These are phyloP conservation scores for Aspergillus diversus DNA, from an alignment of 495 filamentous ascomycete genomes.

Conservation along the genomic window DNA sequence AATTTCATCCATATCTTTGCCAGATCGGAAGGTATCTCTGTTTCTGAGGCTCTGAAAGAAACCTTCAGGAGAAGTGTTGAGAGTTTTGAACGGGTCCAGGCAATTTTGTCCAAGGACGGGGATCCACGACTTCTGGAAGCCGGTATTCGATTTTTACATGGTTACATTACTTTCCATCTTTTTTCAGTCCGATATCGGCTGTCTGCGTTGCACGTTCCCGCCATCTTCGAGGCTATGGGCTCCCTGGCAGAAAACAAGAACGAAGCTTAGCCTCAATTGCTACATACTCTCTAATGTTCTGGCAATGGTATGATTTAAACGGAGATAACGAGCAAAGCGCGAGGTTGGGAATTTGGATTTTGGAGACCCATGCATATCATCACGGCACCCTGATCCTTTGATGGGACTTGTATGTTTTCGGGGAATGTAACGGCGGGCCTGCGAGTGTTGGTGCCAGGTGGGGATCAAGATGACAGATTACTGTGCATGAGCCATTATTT, in stretches of 20 bases:
- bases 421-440: too few relatives aligned
- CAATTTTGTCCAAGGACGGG: neutral
- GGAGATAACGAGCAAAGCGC: too few relatives aligned
- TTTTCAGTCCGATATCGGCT: neutral
- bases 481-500: neutral
- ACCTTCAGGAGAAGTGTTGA: neutral
- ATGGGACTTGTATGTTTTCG: neutral
- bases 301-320: too few relatives aligned
- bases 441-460: too few relatives aligned
- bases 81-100: neutral
- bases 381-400: neutral
- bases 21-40: neutral
- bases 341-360: too few relatives aligned
- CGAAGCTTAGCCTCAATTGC: too few relatives aligned
- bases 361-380: too few relatives aligned
- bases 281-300: too few relatives aligned
- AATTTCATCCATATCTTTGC: conserved; percentile 5
- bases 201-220: neutral
- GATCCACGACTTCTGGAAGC: neutral
- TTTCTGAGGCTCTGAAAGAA: neutral
- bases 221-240: neutral
- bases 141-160: neutral
- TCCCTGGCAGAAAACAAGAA: neutral
- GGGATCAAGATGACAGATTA: neutral
- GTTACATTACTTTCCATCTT: conserved; percentile 4